Conservation (phyloP, 495 filamentous ascomycete species). For the Aspergillus heteromorphus region DNA sequence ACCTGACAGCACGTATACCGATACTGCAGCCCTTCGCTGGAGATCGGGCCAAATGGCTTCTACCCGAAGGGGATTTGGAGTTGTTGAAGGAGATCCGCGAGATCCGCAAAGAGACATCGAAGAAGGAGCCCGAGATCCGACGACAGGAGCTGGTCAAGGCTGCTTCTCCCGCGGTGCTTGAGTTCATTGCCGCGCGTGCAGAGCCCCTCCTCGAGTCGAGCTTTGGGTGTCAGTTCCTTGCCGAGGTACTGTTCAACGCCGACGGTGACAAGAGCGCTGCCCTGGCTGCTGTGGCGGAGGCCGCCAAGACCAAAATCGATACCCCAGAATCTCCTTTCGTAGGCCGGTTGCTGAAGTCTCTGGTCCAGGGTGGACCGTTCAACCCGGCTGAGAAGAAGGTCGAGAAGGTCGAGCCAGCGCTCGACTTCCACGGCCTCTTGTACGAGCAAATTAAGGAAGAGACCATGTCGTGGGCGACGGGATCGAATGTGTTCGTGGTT, state of each 20-base stretch:
- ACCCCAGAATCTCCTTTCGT: constrained; percentile 53
- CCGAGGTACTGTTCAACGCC: constrained; percentile 74
- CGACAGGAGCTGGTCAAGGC: constrained; percentile 67
- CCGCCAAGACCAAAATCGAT: constrained; percentile 59
- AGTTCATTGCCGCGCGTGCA: constrained; percentile 63
- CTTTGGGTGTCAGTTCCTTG: constrained; percentile 82
- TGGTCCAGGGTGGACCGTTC: constrained; percentile 81
- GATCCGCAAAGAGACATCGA: constrained; percentile 73
- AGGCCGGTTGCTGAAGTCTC: constrained; percentile 82
- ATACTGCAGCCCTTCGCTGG: constrained; percentile 80
- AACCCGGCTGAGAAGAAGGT: constrained; percentile 64
- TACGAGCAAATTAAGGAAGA: constrained; percentile 71
- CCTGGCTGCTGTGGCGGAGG: constrained; percentile 63
- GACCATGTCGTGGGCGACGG: constrained; percentile 79
- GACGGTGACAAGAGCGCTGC: constrained; percentile 66
- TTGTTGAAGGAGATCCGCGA: constrained; percentile 69
- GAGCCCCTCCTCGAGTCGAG: constrained; percentile 61
- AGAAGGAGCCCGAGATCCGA: constrained; percentile 76
- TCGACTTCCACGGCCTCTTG: constrained; percentile 72
- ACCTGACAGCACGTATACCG: constrained; percentile 69
- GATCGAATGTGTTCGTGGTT: constrained; percentile 74
- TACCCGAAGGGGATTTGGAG: constrained; percentile 53
- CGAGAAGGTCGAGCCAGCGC: constrained; percentile 64
- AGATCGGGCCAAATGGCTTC: constrained; percentile 63
- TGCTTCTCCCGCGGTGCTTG: constrained; percentile 54